Conservation (phyloP, 768 basidiomycete genomes). For the Mycena latifolia region DNA sequence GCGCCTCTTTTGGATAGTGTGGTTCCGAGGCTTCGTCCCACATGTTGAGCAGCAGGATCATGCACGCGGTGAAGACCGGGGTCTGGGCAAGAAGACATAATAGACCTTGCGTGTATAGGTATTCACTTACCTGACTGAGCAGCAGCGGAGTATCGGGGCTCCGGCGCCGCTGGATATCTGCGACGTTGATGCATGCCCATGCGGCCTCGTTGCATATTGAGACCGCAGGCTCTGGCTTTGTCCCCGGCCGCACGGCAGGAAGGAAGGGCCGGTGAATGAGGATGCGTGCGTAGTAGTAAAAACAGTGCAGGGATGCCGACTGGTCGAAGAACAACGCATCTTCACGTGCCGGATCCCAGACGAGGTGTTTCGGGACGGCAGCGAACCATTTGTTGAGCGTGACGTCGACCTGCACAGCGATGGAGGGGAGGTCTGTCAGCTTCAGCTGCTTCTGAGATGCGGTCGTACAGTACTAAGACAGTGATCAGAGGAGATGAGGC, state of each 20-base stretch:
- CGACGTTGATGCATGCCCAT: slow-evolving; percentile 66
- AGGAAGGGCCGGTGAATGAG: slow-evolving; percentile 9
- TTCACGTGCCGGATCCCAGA: background rate
- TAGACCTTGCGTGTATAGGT: no score
- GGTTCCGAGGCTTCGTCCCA: no score
- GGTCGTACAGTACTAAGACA: background rate
- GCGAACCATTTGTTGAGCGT: slow-evolving; percentile 9
- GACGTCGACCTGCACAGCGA: background rate
- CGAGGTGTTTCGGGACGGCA: background rate
- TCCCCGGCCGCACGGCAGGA: background rate
- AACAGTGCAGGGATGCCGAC: slow-evolving; percentile 5
- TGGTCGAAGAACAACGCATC: background rate
- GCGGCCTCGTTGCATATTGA: slow-evolving; percentile 77
- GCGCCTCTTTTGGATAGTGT: background rate
- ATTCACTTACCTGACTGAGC: slow-evolving; percentile 17
- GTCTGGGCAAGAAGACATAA: background rate
- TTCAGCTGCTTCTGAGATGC: accelerated
- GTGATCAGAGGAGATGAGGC: no score
- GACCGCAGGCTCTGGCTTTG: slow-evolving; percentile 63
- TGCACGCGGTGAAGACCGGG: slow-evolving; percentile 17
- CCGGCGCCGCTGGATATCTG: slow-evolving; percentile 54
- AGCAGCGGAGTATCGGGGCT: slow-evolving; percentile 12
- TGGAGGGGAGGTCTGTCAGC: background rate
- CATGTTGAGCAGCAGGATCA: background rate
- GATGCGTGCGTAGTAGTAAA: background rate